Evolutionary conservation across 345 rosid species (phyloP), one percentile per base, ranked within the genome.

Genomic region (Murraya koenigii): DNA sequence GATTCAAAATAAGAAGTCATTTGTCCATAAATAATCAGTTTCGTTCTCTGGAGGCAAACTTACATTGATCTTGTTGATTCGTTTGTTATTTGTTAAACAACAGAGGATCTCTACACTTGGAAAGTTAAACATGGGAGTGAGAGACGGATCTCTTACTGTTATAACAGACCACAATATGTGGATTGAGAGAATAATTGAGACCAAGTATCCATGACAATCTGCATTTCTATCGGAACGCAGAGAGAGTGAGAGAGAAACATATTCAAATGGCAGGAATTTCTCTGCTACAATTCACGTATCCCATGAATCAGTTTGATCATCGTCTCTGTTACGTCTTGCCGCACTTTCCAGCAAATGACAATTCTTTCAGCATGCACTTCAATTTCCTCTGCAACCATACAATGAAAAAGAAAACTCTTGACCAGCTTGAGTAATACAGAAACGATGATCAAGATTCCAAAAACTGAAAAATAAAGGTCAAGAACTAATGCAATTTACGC

Each of bases 321-420:
- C 7, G 0, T 36, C 5, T 6, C 44, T 49, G 6, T 49, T 19
- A 22, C 11, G 56, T 74, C 71, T 78, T 77, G 62, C 38, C 35
- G 68, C 87, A 44, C 4, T 59, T 62, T 56, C 86, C 69, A 56
- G 88, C 81, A 54, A 71, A 78, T 11, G 84, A 66, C 25, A 82
- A 44, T 60, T 66, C 78, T 77, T 38, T 74, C 10, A 81, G 32
- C 72, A 81, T n/a, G 7, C 77, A 28, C 80, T 79, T 86, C 69
- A 89, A 35, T 84, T 78, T 84, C 69, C 75, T 80, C 91, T 88
- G 86, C 76, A 32, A 72, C 32, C 26, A 39, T 6, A 81, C 61
- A 54, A 5, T 32, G 6, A 35, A 60, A 36, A 2, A 38, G 39
- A 23, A 2, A 22, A 20, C 33, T 64, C 1, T 44, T 4, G 17